Base-by-base conservation (phyloP, 2,329 filamentous ascomycete species). In the Ophiostoma populinum region DNA sequence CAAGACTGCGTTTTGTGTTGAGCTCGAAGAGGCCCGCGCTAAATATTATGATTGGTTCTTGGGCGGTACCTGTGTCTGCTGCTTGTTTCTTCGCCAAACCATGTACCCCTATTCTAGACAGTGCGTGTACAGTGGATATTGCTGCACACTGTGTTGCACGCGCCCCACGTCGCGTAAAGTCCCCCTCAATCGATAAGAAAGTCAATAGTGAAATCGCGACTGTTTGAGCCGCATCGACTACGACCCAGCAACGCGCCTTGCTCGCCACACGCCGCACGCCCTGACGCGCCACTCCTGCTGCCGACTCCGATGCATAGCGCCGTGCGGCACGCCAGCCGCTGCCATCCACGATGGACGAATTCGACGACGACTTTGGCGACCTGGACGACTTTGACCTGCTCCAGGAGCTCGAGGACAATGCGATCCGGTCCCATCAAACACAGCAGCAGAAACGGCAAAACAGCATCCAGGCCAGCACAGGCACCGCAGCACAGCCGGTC, bases 341-440 rank as follows among this genome's bases (percentile, higher is more conserved):
- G 36, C 18, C 24, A 20, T n/a, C 16, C 32, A 41, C 36, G 33
- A 64, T 65, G 55, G 69, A 74, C 55, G 65, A 70, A 41, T 76
- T 72, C 49, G 69, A 63, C 40, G 73, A 76, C 49, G 72, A 75
- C 40, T 60, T 79, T 45, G 70, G 77, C 49, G 60, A 65, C 26
- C 60, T 79, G 45, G 70, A 78, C 50, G 60, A 65, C 26, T 59
- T 64, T 42, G 62, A 64, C 42, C 59, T 59, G 31, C 55, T 78
- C 4, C 61, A 70, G 45, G 70, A 75, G 48, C 65, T 79, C 42
- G 74, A 79, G 48, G 65, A 67, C 46, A 65, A 53, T 18, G 49
- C 55, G 2, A 43, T 55, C n/a, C 51, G 52, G 27, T 49, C 53
- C 12, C 51, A 51, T 17, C 48, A 49, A 18, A 46, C 48, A 9